These are phyloP conservation scores for Venturia pyrina DNA, from an alignment of 2,329 filamentous ascomycete species.

Conservation along the genomic window DNA sequence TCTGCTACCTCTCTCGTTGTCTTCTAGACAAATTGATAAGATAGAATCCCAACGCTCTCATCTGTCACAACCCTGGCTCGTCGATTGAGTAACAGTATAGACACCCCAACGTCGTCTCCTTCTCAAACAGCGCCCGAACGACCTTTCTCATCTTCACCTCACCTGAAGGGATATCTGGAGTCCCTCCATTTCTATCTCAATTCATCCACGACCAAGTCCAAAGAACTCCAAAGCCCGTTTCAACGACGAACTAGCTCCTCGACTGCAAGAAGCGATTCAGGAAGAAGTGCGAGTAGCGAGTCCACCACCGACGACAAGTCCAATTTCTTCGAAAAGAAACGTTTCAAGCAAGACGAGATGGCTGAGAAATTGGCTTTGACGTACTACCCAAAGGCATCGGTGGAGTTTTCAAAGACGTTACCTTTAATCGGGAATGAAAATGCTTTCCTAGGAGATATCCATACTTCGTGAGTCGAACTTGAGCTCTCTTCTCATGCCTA, in stretches of 20 bases:
- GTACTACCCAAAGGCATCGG: conserved; percentile 49
- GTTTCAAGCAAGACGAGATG: not conserved
- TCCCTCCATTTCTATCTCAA: conserved; percentile 9
- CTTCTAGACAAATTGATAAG: not conserved
- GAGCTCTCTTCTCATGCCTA: not conserved
- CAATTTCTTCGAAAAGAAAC: not conserved
- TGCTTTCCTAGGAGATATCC: conserved; percentile 55
- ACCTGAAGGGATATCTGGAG: conserved; percentile 8
- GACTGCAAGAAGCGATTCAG: not conserved
- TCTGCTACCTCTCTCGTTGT: not conserved
- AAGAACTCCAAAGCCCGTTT: not conserved
- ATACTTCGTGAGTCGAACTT: conserved; percentile 36
- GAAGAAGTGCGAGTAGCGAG: not conserved
- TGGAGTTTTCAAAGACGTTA: conserved; percentile 43
- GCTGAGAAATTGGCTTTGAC: conserved; percentile 8
- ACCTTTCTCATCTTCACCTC: conserved; percentile 6
- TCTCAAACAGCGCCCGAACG: not conserved
- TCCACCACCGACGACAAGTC: not conserved
- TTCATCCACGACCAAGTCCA: not conserved
- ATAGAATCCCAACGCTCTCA: not conserved
- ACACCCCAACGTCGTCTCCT: not conserved
- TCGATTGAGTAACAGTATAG: not conserved
- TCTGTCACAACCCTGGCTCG: not conserved
- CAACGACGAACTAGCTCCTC: not conserved
- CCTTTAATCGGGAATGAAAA: conserved; percentile 59